Base-by-base conservation (phyloP, 129 eudicot genomes). In the Lonicera japonica region DNA sequence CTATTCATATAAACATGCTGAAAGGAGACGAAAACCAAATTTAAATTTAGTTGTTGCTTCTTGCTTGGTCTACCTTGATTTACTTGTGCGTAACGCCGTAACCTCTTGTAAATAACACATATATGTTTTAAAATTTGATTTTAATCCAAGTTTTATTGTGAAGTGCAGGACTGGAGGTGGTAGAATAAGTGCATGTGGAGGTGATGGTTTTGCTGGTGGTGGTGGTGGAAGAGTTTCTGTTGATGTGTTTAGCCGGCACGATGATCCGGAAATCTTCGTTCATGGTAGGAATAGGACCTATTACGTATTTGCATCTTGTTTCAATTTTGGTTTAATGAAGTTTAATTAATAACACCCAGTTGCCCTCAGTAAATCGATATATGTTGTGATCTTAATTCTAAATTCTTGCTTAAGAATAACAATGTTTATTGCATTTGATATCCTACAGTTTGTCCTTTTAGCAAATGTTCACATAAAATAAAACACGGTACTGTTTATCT, bases 231-330 rank as follows among this genome's bases (percentile, higher is more conserved):
- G 99, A 83, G 72, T 92, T 65, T 74, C 99, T 55, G 73, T 88
- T 29, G 99, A 92, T 61, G 79, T 92, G 53, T 92, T 88, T 80
- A 92, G 99, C 77, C 78, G 99, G 80, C 99, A 92, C 40, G 99
- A 92, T 59, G 91, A 92, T 13, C 95, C 96, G 14, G 69, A 65
- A 70, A 76, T 88, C 58, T 56, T 67, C 59, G 89, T 73, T 40
- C 85, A 92, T 78, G 99, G 99, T 92, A 86, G 66, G 77, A 58
- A 96, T 92, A 86, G 66, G 77, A 58, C 65, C 45, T 65, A n/a
- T 61, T 53, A 39, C 70, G 51, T 38, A 61, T 16, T 25, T 47
- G 18, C 19, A 25, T 70, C 19, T 17, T 50, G 22, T 40, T 21
- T 65, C 36, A 21, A 43, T 67, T n/a, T 61, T 39, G 11, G 34